These are phyloP conservation scores for Homolaphlyctis polyrhiza DNA, from an alignment of 371 early-diverging fungal species.

Conservation along the genomic window DNA sequence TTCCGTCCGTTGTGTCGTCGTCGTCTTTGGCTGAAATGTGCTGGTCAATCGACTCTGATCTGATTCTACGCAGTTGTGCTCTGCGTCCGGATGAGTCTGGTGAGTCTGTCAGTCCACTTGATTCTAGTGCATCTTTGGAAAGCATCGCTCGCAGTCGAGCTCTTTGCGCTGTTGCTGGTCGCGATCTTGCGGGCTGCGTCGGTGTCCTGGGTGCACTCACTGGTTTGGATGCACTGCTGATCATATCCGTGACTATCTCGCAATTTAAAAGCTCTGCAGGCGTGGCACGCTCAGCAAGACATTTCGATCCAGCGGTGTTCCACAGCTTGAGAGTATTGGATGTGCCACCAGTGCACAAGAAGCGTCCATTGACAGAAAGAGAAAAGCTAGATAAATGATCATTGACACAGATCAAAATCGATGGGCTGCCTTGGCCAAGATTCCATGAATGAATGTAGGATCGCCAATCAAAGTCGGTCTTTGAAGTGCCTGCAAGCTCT, in stretches of 20 bases:
- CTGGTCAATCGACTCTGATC: background rate
- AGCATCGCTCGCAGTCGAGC: background rate
- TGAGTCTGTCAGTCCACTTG: background rate
- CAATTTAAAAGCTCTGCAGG: background rate
- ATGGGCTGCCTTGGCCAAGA: background rate
- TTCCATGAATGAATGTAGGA: background rate
- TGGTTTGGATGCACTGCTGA: background rate
- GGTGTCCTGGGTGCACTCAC: too few species aligned
- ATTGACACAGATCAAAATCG: background rate
- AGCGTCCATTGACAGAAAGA: background rate
- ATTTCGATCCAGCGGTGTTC: background rate
- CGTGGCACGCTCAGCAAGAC: background rate
- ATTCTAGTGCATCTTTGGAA: background rate
- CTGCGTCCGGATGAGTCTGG: background rate
- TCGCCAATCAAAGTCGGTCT: background rate
- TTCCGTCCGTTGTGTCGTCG: background rate
- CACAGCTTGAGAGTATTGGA: background rate
- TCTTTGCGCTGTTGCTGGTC: background rate
- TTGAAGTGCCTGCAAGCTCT: background rate
- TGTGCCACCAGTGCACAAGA: background rate
- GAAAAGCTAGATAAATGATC: background rate
- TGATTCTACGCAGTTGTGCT: too few species aligned
- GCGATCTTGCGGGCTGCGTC: too few species aligned
- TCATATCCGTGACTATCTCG: background rate
- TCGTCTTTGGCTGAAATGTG: background rate